phyloP scores from a whole-genome alignment of 2,329 filamentous ascomycete genomes.

The Fusarium nurragi region DNA sequence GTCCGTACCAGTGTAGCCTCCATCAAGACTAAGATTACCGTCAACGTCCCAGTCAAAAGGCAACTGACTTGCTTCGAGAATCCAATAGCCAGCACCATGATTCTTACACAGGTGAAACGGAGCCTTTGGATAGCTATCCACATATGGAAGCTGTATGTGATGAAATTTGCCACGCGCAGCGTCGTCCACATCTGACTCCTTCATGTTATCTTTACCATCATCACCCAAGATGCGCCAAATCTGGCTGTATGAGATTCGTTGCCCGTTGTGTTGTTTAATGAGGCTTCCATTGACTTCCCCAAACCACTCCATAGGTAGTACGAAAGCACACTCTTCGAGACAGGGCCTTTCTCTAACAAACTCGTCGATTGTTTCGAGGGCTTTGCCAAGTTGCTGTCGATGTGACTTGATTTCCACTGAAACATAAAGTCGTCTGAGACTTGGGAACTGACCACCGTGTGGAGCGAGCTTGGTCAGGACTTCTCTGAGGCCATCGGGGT shows the following conservation, averaged over 20 bases:
- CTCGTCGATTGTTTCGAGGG: background rate
- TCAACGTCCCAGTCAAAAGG: background rate
- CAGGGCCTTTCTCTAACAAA: background rate
- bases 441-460: background rate
- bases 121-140: conserved; percentile 5
- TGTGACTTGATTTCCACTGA: background rate
- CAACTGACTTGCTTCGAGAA: background rate
- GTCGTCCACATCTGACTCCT: background rate
- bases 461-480: background rate
- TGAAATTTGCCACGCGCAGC: background rate
- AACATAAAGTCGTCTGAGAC: background rate
- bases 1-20: background rate
- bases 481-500: background rate
- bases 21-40: background rate
- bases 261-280: fast-evolving
- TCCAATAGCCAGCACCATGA: background rate
- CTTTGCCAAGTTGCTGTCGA: background rate
- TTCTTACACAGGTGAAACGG: background rate
- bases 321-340: background rate
- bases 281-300: background rate
- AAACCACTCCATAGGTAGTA: background rate
- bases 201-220: too few species aligned
- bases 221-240: background rate
- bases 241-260: background rate
- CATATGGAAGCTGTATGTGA: background rate